Percentiles rank a stretch among this genome's conserved stretches.
Conservation (phyloP, 2,329 filamentous ascomycete species). For the Beauveria sp. region DNA sequence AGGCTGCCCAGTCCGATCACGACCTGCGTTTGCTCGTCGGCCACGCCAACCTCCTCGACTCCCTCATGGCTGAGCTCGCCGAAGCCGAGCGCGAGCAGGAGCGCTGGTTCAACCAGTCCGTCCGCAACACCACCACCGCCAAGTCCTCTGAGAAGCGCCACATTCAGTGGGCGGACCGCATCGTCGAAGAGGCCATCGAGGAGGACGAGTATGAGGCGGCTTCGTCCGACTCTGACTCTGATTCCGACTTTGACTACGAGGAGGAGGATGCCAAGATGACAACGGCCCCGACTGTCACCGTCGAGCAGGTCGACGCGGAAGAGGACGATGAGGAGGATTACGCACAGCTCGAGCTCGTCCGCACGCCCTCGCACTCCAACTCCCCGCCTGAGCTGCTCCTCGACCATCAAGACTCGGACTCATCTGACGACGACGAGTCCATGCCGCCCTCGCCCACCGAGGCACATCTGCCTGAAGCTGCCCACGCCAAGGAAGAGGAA, state of each 20-base stretch:
- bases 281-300: conserved; percentile 35
- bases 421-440: conserved; percentile 61
- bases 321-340: conserved; percentile 53
- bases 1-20: conserved; percentile 87
- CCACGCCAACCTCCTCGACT: conserved; percentile 96
- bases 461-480: conserved; percentile 49
- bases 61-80: conserved; percentile 83
- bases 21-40: conserved; percentile 92
- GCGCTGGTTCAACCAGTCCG: conserved; percentile 94
- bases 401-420: conserved; percentile 61
- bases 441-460: conserved; percentile 65
- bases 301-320: conserved; percentile 34
- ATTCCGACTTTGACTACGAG: conserved; percentile 40
- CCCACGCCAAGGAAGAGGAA: conserved; percentile 25
- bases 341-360: conserved; percentile 57
- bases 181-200: conserved; percentile 45
- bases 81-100: conserved; percentile 95
- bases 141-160: conserved; percentile 53
- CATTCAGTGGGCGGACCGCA: conserved; percentile 80
- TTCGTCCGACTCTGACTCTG: conserved; percentile 43
- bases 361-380: conserved; percentile 57
- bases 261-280: conserved; percentile 49
- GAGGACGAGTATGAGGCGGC: conserved; percentile 56
- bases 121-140: conserved; percentile 49
- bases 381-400: conserved; percentile 63